Evolutionary conservation across 495 filamentous ascomycete species (phyloP).

Genomic region (Aspergillus bertholletiae): DNA sequence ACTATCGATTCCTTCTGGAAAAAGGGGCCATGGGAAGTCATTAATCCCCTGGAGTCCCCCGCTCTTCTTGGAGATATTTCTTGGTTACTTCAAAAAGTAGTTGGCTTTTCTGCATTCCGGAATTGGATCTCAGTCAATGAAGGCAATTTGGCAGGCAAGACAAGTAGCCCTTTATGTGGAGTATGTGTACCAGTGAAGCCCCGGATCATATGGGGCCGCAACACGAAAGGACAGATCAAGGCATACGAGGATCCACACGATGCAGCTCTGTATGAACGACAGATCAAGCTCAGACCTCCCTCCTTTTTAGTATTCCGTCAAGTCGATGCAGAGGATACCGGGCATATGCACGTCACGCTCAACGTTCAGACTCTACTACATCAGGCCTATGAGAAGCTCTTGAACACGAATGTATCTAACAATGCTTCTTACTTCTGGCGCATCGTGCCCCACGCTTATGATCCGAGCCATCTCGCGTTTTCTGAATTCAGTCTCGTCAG

Average conservation of each 20-base stretch:
- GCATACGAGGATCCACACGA: constrained; percentile 45
- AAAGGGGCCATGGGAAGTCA: constrained; percentile 18
- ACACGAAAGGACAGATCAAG: constrained; percentile 16
- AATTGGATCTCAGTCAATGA: constrained; percentile 24
- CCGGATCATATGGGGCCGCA: constrained; percentile 34
- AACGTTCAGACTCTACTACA: constrained; percentile 57
- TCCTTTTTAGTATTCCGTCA: constrained; percentile 43
- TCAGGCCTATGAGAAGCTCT: constrained; percentile 43
- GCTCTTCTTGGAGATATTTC: constrained; percentile 20
- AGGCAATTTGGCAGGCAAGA: not conserved
- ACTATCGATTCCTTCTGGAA: constrained; percentile 10
- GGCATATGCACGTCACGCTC: constrained; percentile 44
- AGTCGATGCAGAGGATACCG: constrained; percentile 23
- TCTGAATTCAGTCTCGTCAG: constrained; percentile 35
- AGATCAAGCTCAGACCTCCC: constrained; percentile 44
- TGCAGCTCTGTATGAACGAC: constrained; percentile 45
- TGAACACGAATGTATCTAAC: constrained; percentile 6
- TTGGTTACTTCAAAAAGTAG: constrained; percentile 31
- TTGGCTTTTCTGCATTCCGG: constrained; percentile 14
- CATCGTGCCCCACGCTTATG: constrained; percentile 44
- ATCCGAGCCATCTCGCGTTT: constrained; percentile 25
- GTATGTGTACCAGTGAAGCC: constrained; percentile 44
- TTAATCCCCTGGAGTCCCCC: constrained; percentile 16
- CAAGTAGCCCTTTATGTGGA: constrained; percentile 16
- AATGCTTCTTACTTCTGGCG: constrained; percentile 43